Evolutionary conservation across 176 grass and related monocot genomes (phyloP), one percentile per base, ranked within the genome.

Genomic region (Ensete glaucum): DNA sequence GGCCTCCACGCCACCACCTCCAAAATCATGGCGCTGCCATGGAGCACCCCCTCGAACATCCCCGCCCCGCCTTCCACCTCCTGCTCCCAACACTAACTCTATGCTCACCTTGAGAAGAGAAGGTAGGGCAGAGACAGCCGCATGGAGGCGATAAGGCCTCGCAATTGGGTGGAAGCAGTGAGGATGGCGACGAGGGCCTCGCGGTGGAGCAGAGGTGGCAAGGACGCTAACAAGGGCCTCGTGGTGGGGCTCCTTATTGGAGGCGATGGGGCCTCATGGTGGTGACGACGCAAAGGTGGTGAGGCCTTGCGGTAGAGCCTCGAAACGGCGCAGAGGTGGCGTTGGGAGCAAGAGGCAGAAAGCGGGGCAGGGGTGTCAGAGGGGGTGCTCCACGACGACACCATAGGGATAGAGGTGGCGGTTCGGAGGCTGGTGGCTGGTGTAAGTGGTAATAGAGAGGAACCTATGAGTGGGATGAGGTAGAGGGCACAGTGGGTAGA

Each of bases 31-130:
- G 78, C 64, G 9, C 77, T 71, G 70, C 92, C 93, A 77, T 77
- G 85, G 1, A 96, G 85, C 52, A 96, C 79, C 27, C 93, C 89
- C 80, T 96, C 89, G 34, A 96, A 96, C 56, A 92, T 74, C 58
- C 76, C 83, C 1, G 85, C 87, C 76, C 85, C 72, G 53, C 93
- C 89, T 55, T 92, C 89, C 9, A 83, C 85, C 52, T 92, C 93
- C 77, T 96, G 87, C 80, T 96, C 93, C 93, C 93, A 96, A 54
- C 93, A 67, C 85, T 90, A 96, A 82, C 87, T 92, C 67, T 74
- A 64, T 29, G 53, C 84, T n/a, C 71, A 72, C 21, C 29, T 34
- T 34, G 29, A 34, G 29, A 34, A 34, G 29, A 34, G 29, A 34
- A 34, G 29, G 3, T 34, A 34, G 29, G 29, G 29, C 3, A 34